phyloP scores from a whole-genome alignment of 768 basidiomycete genomes.

The Termitomyces heimii region DNA sequence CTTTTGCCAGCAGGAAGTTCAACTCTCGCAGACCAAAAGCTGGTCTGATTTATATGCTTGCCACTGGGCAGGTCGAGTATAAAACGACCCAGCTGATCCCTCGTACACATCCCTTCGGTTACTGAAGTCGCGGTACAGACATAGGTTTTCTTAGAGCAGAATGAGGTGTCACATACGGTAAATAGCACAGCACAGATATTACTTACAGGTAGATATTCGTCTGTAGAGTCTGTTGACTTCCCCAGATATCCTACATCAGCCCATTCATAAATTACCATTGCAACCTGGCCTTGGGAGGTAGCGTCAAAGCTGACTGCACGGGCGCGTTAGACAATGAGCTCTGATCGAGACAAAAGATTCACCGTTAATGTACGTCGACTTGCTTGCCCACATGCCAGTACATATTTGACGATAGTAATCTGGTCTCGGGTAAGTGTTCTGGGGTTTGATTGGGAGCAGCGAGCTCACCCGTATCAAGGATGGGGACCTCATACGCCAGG shows the following conservation, averaged over 20 bases:
- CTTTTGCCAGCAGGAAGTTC: conserved; percentile 42
- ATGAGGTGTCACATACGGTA: conserved; percentile 6
- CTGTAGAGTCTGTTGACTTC: conserved; percentile 46
- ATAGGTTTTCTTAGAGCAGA: conserved; percentile 75
- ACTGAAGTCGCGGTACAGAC: conserved; percentile 87
- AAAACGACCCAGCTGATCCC: conserved; percentile 77
- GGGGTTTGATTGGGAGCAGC: conserved; percentile 1
- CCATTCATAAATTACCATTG: conserved; percentile 98
- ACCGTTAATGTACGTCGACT: conserved; percentile 82
- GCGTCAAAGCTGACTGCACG: conserved; percentile 69
- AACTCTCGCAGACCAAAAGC: conserved; percentile 85
- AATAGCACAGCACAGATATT: background rate
- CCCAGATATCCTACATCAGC: conserved; percentile 81
- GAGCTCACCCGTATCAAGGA: conserved; percentile 54
- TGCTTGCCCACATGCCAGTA: conserved; percentile 89
- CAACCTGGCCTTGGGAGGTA: conserved; percentile 78
- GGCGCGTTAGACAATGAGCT: conserved; percentile 2
- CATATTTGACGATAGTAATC: conserved; percentile 89
- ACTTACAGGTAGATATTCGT: conserved; percentile 62
- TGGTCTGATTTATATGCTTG: conserved; percentile 61
- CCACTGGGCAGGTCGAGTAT: conserved; percentile 72
- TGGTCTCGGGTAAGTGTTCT: conserved; percentile 10
- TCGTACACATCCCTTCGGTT: conserved; percentile 61
- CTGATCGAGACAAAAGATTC: conserved; percentile 9
- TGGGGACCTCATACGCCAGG: conserved; percentile 54